Evolutionary conservation across 768 basidiomycete species (phyloP), one percentile per base, ranked within the genome.

Genomic region (Tephrocybe sp.): DNA sequence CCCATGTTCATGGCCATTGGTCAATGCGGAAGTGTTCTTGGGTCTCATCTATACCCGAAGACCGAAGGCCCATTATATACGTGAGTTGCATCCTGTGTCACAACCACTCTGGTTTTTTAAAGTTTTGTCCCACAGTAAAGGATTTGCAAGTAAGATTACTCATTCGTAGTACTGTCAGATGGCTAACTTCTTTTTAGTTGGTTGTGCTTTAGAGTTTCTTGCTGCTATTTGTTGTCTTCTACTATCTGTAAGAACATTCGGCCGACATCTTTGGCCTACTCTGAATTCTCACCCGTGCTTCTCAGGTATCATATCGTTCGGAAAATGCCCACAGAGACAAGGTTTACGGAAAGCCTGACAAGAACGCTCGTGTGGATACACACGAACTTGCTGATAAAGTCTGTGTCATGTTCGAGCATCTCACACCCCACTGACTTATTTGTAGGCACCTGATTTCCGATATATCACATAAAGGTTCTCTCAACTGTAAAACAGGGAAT

Each of bases 1-100:
- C 86, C 86, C 8, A 76, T 87, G 67, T 88, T 89, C 61, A 88
- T 88, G 82, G 78, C 85, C 9, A 87, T 90, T 30, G 88, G 88
- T 0, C 88, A 90, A 60, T 82, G 86, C 43, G 88, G 87, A 11
- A 86, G 86, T 52, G 67, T 88, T 39, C 71, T 87, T n/a, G 87
- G 86, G n/a, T 77, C 86, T 0, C 86, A 88, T 51, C 68, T 90
- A 11, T 89, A 81, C 64, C 88, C 87, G 0, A 68, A 74, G 13
- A 72, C 74, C 0, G 80, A 88, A 31, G 79, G 80, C 0, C 88
- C 88, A 1, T 67, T 67, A 31, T 90, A 88, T 54, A 78, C 78
- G 87, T 88, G 42, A 55, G 82, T 59, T 19, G 15, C 18, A 15
- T 24, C 21, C 3, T 22, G 11, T 53, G 35, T 28, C 19, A 19